Percentiles rank a stretch among this genome's conserved stretches.
Conservation (phyloP, 1,284 basidiomycete genomes). For the Cutaneotrichosporon cavernicola region DNA sequence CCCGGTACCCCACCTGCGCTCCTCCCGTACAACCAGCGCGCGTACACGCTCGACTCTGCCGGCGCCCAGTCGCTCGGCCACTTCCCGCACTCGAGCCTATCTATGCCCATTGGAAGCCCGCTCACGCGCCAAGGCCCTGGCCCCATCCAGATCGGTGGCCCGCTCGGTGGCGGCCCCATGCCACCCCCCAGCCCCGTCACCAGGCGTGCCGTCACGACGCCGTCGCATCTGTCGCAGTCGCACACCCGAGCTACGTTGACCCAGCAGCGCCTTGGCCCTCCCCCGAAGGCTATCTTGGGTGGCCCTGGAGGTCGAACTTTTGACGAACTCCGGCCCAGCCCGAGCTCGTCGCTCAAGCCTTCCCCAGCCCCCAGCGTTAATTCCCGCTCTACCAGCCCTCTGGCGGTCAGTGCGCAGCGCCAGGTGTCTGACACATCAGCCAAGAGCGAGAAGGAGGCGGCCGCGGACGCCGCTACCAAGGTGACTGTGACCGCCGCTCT, state of each 20-base stretch:
- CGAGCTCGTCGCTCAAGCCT: conserved; percentile 6
- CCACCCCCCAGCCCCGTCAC: conserved; percentile 4
- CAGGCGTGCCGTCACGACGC: conserved; percentile 6
- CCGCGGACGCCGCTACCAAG: not conserved
- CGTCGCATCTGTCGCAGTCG: conserved; percentile 8
- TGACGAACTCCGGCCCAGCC: conserved; percentile 32
- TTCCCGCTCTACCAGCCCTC: conserved; percentile 3
- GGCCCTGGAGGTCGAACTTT: conserved; percentile 45
- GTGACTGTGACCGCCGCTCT: not conserved
- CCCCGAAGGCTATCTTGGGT: conserved; percentile 45
- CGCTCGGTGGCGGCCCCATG: conserved; percentile 2
- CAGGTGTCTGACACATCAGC: not conserved
- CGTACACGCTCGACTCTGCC: conserved; percentile 5
- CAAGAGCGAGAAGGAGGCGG: not conserved
- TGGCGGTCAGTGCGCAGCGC: conserved; percentile 5
- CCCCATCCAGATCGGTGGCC: not conserved
- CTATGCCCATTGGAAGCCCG: conserved; percentile 14
- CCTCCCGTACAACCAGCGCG: conserved; percentile 10
- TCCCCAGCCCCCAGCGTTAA: not conserved
- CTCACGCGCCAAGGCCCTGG: conserved; percentile 10
- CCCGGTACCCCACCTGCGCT: conserved; percentile 15
- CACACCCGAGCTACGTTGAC: conserved; percentile 12
- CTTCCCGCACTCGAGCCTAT: conserved; percentile 21
- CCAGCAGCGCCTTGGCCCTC: conserved; percentile 30
- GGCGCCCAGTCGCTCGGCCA: conserved; percentile 14